Base-by-base conservation (phyloP, 2,329 filamentous ascomycete species). In the Metarhizium album region DNA sequence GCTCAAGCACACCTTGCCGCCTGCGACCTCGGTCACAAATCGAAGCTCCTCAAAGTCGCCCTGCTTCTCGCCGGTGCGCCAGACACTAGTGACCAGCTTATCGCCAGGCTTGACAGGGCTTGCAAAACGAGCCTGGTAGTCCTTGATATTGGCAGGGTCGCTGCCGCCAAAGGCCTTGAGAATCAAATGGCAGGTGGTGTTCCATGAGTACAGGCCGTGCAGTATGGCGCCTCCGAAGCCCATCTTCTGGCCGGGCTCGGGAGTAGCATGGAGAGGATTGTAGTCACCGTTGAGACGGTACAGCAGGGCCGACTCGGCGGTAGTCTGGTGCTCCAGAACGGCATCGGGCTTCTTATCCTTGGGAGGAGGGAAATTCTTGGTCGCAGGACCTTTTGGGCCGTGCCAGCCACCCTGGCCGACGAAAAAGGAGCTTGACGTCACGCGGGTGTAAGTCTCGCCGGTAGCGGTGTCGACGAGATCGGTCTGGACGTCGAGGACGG, bases 241-340 rank as follows among this genome's bases (percentile, higher is more conserved):
- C 87, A 95, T 95, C 71, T 89, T 85, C 68, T 80, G 71, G 54
- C 89, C 89, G 0, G 89, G 87, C 69, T 89, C 87, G 13, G 89
- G 89, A 18, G 86, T 87, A 6, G 88, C 89, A 65, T 95, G 90
- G 35, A 95, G 82, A 27, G 90, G 90, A 73, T 95, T 95, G 71
- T 95, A 95, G 72, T 95, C 90, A 57, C 90, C 90, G 60, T 95
- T 95, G 47, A 95, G 78, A 55, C 88, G 79, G 69, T 93, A 93
- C 50, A 93, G 73, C 55, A 86, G 78, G 8, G 87, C 81, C 4
- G 87, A 87, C 71, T 90, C 82, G 49, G 72, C 63, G 24, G 73
- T 86, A 4, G 86, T 89, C 68, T 89, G 83, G 60, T 85, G 78
- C 60, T 80, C 78, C 58, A 86, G 79, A 5, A 82, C 77, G 42